Evolutionary conservation across 345 rosid species (phyloP).

Genomic region (Dimocarpus longan): DNA sequence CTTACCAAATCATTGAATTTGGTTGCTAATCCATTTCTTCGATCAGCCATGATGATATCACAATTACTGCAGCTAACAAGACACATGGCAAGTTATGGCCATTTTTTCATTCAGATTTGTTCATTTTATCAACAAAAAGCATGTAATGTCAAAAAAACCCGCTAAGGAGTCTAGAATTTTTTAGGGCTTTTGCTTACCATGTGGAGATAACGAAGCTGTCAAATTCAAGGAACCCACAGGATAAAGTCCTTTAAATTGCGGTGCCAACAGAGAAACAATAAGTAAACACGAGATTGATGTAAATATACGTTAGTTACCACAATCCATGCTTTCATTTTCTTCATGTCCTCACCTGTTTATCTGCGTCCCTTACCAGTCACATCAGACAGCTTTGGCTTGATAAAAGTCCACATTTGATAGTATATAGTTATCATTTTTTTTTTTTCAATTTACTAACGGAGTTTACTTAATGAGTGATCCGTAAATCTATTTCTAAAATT

Average conservation of each 20-base stretch:
- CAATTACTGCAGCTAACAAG: no score
- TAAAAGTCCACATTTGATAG: no score
- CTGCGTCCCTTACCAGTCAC: neutral
- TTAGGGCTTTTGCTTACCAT: neutral
- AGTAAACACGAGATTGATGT: neutral
- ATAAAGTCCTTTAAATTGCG: neutral
- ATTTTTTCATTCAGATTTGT: neutral
- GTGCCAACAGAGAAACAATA: neutral
- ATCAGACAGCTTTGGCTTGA: neutral
- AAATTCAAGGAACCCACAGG: conserved; percentile 8
- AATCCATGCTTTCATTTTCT: no score
- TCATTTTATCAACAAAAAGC: neutral
- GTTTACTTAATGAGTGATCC: no score
- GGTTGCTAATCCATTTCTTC: no score
- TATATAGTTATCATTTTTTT: no score
- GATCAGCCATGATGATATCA: neutral
- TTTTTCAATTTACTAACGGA: no score
- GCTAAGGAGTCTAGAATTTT: neutral
- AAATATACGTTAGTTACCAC: no score
- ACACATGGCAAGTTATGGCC: no score
- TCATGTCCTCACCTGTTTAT: neutral
- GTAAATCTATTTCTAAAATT: no score
- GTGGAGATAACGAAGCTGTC: neutral
- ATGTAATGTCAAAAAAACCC: neutral
- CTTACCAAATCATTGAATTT: neutral